These are phyloP conservation scores for Rutidosis leptorrhynchoides DNA, from an alignment of 129 eudicot species.

Conservation along the genomic window DNA sequence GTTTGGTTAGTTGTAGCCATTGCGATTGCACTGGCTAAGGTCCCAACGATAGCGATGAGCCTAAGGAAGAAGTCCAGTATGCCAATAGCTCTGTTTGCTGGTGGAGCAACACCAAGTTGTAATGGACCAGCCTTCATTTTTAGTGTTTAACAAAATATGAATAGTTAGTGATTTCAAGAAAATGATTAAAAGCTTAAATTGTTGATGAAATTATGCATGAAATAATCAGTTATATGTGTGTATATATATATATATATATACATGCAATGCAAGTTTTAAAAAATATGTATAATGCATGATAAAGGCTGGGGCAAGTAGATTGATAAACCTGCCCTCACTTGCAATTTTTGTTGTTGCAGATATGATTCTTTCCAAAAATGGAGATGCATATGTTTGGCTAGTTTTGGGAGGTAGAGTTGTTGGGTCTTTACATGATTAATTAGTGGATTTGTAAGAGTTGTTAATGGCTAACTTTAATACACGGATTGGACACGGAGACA, in stretches of 20 bases:
- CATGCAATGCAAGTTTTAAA: background rate
- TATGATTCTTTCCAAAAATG: slow-evolving; percentile 12
- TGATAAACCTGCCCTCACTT: slow-evolving; percentile 33
- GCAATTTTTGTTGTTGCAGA: background rate
- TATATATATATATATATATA: slow-evolving; percentile 10
- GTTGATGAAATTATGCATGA: slow-evolving; percentile 21
- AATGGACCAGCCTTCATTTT: slow-evolving; percentile 46
- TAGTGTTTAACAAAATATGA: background rate
- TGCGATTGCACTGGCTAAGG: slow-evolving; percentile 66
- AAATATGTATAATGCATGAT: background rate
- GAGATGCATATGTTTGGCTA: slow-evolving; percentile 1
- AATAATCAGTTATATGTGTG: slow-evolving; percentile 14
- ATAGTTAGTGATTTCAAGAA: background rate
- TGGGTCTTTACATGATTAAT: background rate
- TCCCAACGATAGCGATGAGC: slow-evolving; percentile 38
- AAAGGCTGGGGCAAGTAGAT: slow-evolving; percentile 1
- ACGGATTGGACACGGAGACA: slow-evolving; percentile 20
- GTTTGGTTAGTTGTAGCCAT: slow-evolving; percentile 58
- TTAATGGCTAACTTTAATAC: slow-evolving; percentile 19
- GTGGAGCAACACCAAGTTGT: slow-evolving; percentile 46
- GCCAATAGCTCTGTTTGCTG: slow-evolving; percentile 46
- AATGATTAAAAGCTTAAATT: background rate
- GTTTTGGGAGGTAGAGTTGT: slow-evolving; percentile 21
- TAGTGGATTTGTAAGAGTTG: slow-evolving; percentile 10
- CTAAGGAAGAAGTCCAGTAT: slow-evolving; percentile 55